Percentiles rank a stretch among this genome's conserved stretches.
phyloP scores from a whole-genome alignment of 2,329 filamentous ascomycete species.

The Dactylellina drechsleri region DNA sequence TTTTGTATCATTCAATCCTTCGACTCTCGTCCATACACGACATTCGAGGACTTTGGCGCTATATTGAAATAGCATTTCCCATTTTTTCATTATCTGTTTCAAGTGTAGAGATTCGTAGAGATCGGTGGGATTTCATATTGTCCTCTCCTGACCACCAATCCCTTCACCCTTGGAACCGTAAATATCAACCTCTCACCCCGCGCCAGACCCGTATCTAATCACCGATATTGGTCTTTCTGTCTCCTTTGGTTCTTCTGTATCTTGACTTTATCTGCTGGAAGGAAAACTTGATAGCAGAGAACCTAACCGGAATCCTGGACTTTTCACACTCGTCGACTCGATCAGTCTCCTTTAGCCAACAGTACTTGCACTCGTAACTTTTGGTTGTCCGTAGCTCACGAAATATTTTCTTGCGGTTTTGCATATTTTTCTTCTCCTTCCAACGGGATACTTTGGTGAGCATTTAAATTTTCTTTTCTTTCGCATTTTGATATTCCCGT shows the following conservation, averaged over 20 bases:
- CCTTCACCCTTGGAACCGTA: slow-evolving; percentile 47
- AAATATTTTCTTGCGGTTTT: slow-evolving; percentile 42
- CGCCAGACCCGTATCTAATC: slow-evolving; percentile 40
- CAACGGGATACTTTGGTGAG: slow-evolving; percentile 54
- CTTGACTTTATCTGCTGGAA: slow-evolving; percentile 54
- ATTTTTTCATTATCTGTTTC: slow-evolving; percentile 39
- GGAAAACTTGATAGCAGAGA: slow-evolving; percentile 53
- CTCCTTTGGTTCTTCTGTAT: slow-evolving; percentile 50
- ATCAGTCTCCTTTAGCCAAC: slow-evolving; percentile 22
- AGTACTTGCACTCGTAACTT: slow-evolving; percentile 44
- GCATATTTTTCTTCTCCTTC: slow-evolving; percentile 33
- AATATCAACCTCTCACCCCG: slow-evolving; percentile 35
- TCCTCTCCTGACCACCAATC: slow-evolving; percentile 35
- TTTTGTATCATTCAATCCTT: slow-evolving; percentile 55
- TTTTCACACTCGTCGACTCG: slow-evolving; percentile 29
- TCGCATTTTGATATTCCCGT: slow-evolving; percentile 47
- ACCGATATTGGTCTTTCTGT: slow-evolving; percentile 43
- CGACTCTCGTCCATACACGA: slow-evolving; percentile 50
- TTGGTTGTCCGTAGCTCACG: slow-evolving; percentile 40
- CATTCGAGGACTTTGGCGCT: slow-evolving; percentile 51
- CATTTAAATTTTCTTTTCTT: slow-evolving; percentile 26
- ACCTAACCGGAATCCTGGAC: slow-evolving; percentile 38
- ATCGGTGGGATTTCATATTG: slow-evolving; percentile 38
- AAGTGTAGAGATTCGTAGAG: slow-evolving; percentile 45
- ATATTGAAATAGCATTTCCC: slow-evolving; percentile 46